Evolutionary conservation across 192 early-diverging fungal species (phyloP).

Genomic region (Nowakowskiella sp.): DNA sequence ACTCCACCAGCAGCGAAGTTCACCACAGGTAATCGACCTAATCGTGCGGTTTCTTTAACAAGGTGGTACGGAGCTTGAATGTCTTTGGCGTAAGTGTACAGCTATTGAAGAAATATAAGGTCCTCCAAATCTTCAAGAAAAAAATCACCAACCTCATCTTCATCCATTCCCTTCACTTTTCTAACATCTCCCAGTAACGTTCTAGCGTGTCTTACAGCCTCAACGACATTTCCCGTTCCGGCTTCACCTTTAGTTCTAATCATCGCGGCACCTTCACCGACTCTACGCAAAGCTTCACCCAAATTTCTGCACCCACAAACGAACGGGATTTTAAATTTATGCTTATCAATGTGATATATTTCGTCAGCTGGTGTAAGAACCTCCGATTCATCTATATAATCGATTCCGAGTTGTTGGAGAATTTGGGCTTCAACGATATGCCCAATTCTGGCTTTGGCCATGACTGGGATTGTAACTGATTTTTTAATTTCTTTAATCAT

Average conservation of each 20-base stretch:
- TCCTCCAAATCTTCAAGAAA: neutral
- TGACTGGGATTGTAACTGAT: constrained; percentile 95
- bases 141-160: constrained; percentile 51
- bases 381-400: constrained; percentile 97
- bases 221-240: constrained; percentile 95
- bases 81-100: constrained; percentile 95
- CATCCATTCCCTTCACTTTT: constrained; percentile 71
- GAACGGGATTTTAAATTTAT: constrained; percentile 85
- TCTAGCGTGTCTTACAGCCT: constrained; percentile 94
- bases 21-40: constrained; percentile 91
- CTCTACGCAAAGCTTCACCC: constrained; percentile 92
- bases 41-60: constrained; percentile 75
- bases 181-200: constrained; percentile 82
- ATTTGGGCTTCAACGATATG: constrained; percentile 99
- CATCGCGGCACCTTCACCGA: constrained; percentile 95
- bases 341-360: constrained; percentile 91
- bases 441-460: constrained; percentile 98
- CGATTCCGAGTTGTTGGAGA: constrained; percentile 80
- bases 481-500: constrained; percentile 95
- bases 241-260: constrained; percentile 98
- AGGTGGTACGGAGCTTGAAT: constrained; percentile 86
- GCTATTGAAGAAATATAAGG: constrained; percentile 11
- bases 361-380: constrained; percentile 96
- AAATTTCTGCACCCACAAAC: constrained; percentile 96
- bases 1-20: constrained; percentile 97